Conservation (phyloP, 306 rosid genomes). For the Luffa acutangula region DNA sequence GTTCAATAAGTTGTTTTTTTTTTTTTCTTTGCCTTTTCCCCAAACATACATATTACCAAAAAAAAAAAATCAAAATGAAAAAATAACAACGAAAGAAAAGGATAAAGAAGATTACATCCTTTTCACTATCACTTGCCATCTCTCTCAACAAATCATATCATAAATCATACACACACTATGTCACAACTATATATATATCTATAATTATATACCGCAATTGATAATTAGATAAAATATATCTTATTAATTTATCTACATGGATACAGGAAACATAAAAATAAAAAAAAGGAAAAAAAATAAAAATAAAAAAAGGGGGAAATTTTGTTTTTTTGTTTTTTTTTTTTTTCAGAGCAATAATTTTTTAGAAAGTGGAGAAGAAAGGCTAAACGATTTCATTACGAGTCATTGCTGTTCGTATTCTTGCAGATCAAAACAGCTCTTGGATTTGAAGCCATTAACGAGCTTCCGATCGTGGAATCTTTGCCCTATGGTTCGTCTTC, state of each 20-base stretch:
- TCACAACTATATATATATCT: background rate
- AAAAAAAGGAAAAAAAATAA: background rate
- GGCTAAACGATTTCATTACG: background rate
- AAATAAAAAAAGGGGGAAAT: background rate
- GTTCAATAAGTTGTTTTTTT: no score
- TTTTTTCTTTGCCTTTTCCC: no score
- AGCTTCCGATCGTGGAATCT: constrained; percentile 27
- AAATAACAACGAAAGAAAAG: background rate
- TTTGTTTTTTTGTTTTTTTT: background rate
- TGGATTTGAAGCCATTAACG: constrained; percentile 45
- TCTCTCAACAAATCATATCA: background rate
- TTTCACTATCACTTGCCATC: background rate
- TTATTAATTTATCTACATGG: background rate
- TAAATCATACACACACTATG: background rate
- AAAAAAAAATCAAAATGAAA: background rate
- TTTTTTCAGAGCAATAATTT: background rate
- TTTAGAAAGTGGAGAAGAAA: background rate
- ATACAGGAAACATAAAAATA: background rate
- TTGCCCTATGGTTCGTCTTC: constrained; percentile 14
- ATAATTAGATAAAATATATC: background rate
- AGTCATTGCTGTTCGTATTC: constrained; percentile 22
- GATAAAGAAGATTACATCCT: background rate
- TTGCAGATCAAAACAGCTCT: constrained; percentile 73
- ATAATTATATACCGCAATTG: background rate
- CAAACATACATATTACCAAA: background rate